Evolutionary conservation across 2,329 filamentous ascomycete genomes (phyloP).

Genomic region (Ophiostoma populinum): DNA sequence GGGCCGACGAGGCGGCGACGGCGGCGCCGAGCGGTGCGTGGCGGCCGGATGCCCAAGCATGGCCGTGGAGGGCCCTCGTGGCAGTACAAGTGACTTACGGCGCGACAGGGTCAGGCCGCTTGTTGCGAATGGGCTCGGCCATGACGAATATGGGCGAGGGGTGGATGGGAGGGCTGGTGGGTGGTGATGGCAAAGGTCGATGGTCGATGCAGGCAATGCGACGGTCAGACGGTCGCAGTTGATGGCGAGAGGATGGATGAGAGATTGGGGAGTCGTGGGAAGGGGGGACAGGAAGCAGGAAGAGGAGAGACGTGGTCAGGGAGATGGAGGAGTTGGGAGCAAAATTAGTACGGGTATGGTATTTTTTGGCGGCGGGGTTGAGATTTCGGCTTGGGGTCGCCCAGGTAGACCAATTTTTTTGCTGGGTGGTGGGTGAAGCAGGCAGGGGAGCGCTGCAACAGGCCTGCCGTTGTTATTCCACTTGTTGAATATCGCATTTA

Average conservation of each 20-base stretch:
- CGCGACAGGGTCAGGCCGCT: slow-evolving; percentile 39
- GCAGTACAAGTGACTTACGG: slow-evolving; percentile 28
- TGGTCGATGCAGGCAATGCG: not conserved
- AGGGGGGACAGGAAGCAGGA: slow-evolving; percentile 7
- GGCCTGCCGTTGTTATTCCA: not conserved
- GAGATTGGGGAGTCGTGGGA: slow-evolving; percentile 2
- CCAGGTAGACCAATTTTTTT: slow-evolving; percentile 13
- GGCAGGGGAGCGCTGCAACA: slow-evolving; percentile 3
- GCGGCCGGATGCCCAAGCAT: slow-evolving; percentile 2
- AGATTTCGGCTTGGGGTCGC: slow-evolving; percentile 7
- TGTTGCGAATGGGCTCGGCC: slow-evolving; percentile 48
- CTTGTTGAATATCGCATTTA: too few relatives aligned
- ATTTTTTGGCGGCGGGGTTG: slow-evolving; percentile 12
- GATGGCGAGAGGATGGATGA: slow-evolving; percentile 2
- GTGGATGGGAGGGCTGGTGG: not conserved
- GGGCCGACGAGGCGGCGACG: too few relatives aligned
- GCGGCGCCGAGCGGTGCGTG: not conserved
- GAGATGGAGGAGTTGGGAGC: slow-evolving; percentile 10
- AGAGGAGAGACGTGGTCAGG: slow-evolving; percentile 6
- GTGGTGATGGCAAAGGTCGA: not conserved
- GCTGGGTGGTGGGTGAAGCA: slow-evolving; percentile 11
- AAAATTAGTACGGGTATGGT: slow-evolving; percentile 9
- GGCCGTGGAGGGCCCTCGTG: not conserved
- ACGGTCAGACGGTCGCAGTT: too few relatives aligned
- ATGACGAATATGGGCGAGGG: slow-evolving; percentile 18